Evolutionary conservation across 352 stramenopile species (phyloP), one percentile per base, ranked within the genome.

Genomic region (Pythium brachiatum): DNA sequence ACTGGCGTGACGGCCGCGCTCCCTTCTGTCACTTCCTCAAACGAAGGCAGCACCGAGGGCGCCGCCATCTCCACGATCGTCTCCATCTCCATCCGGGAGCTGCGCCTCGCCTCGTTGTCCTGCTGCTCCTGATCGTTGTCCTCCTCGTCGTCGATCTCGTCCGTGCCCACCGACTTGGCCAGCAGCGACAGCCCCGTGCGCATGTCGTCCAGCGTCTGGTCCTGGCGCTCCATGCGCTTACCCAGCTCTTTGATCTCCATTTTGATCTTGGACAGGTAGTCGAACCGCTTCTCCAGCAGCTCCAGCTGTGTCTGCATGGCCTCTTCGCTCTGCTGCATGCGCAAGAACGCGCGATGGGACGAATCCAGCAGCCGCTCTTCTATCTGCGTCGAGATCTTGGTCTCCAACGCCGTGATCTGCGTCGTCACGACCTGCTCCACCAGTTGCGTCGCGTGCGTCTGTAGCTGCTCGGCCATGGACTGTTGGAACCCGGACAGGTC

Each of bases 241-340:
- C 47, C 66, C 7, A 90, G 26, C 12, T 92, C 80, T 53, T 90
- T 92, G 56, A 89, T 81, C 62, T 89, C 79, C 78, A 80, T 87
- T 51, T 89, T 89, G 55, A 89, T 68, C 31, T 79, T 76, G 23
- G 78, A 88, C 39, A 90, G 54, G 47, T 87, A 89, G 21, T 87
- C 81, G 31, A 89, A 87, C 21, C 83, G 78, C 34, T 90, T 90
- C 39, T 90, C 81, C 12, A 90, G 66, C 57, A 86, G 70, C 47
- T 88, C 79, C 4, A 89, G 23, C 48, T 84, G 68, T 1, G 23
- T 60, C 41, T 73, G 66, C n/a, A 88, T 72, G 3, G 69, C 56
- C 50, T 88, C 79, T 25, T 89, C 74, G 7, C 68, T 79, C 23
- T 75, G 58, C 56, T 78, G 69, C 0, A 38, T 46, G 7, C 67